A percentile compares a stretch with the other conserved stretches of the same genome.
These are phyloP conservation scores for Liriodendron chinense DNA, from an alignment of 164 flowering plant genomes.

Conservation along the genomic window DNA sequence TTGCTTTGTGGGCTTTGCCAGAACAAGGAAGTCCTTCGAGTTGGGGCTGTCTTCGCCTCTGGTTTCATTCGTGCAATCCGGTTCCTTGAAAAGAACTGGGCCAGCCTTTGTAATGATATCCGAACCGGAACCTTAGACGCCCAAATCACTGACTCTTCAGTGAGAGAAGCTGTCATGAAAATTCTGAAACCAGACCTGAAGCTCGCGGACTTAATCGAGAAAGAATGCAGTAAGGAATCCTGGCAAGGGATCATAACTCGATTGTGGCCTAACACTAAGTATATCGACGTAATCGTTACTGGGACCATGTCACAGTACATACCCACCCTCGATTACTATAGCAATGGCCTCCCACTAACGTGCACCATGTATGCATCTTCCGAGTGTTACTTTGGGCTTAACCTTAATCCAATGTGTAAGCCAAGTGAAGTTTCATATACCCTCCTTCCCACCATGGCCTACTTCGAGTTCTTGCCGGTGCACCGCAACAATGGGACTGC, in stretches of 20 bases:
- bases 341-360: slow-evolving; percentile 83
- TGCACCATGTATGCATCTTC: slow-evolving; percentile 98
- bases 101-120: slow-evolving; percentile 54
- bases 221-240: slow-evolving; percentile 57
- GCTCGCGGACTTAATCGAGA: slow-evolving; percentile 71
- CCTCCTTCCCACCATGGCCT: slow-evolving; percentile 89
- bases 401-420: slow-evolving; percentile 76
- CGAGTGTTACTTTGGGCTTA: slow-evolving; percentile 90
- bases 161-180: slow-evolving; percentile 58
- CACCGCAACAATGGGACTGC: slow-evolving; percentile 41
- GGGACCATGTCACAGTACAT: slow-evolving; percentile 99
- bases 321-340: slow-evolving; percentile 81
- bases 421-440: slow-evolving; percentile 91
- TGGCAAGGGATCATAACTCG: slow-evolving; percentile 93
- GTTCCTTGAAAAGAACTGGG: slow-evolving; percentile 84
- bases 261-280: slow-evolving; percentile 94
- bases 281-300: slow-evolving; percentile 90
- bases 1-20: slow-evolving; percentile 81
- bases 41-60: slow-evolving; percentile 94
- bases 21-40: slow-evolving; percentile 76
- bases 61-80: slow-evolving; percentile 91
- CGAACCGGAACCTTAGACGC: slow-evolving; percentile 57
- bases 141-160: slow-evolving; percentile 60
- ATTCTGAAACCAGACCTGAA: slow-evolving; percentile 67
- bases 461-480: slow-evolving; percentile 86